These are phyloP conservation scores for Macrocybe gigantea DNA, from an alignment of 768 basidiomycete species.

Conservation along the genomic window DNA sequence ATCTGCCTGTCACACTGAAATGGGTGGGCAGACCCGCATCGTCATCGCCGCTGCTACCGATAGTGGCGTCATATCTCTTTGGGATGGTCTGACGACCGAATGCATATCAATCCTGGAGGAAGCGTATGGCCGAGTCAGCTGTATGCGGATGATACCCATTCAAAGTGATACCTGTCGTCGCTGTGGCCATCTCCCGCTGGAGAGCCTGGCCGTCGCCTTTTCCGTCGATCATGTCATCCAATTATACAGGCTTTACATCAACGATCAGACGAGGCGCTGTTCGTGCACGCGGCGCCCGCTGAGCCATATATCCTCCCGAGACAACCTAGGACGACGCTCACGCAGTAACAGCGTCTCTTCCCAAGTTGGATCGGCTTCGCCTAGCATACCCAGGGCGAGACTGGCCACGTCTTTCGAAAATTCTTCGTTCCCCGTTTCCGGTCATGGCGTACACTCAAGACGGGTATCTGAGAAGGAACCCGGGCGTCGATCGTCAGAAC, in stretches of 20 bases:
- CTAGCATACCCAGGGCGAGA: constrained; percentile 42
- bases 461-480: constrained; percentile 66
- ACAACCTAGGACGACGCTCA: constrained; percentile 48
- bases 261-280: constrained; percentile 57
- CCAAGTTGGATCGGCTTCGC: constrained; percentile 36
- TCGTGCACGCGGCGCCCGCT: constrained; percentile 53
- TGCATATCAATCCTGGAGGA: constrained; percentile 60
- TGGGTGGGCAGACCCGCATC: constrained; percentile 43
- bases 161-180: constrained; percentile 53
- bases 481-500: constrained; percentile 43
- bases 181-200: constrained; percentile 64
- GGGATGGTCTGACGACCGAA: constrained; percentile 65
- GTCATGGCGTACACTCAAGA: constrained; percentile 71
- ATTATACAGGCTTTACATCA: constrained; percentile 58
- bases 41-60: constrained; percentile 61
- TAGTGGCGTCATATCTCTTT: constrained; percentile 65
- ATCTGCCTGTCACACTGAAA: constrained; percentile 45
- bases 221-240: constrained; percentile 60
- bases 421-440: constrained; percentile 71
- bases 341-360: constrained; percentile 55
- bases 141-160: constrained; percentile 56
- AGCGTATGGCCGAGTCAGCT: constrained; percentile 48
- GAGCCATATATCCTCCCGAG: constrained; percentile 37
- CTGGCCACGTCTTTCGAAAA: constrained; percentile 43
- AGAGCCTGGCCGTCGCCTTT: constrained; percentile 61